These are phyloP conservation scores for Clarkia xantiana DNA, from an alignment of 345 rosid species.

Conservation along the genomic window DNA sequence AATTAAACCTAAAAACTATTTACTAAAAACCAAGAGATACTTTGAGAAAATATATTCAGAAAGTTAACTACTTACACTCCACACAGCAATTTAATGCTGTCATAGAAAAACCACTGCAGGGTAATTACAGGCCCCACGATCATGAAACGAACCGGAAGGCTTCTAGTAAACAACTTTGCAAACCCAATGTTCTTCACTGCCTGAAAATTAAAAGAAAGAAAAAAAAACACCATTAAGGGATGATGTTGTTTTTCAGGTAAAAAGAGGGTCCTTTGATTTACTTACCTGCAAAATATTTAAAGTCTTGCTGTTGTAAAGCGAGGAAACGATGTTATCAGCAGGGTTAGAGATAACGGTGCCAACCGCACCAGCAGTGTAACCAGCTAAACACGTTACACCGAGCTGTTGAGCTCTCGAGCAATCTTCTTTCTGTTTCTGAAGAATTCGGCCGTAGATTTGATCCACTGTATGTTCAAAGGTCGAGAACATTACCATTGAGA, in stretches of 20 bases:
- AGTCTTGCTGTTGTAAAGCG: conserved; percentile 45
- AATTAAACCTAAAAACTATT: no score
- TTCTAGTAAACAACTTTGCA: conserved; percentile 38
- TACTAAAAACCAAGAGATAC: no score
- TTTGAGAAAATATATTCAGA: background rate
- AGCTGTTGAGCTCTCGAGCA: conserved; percentile 37
- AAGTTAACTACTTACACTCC: conserved; percentile 42
- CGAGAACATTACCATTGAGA: conserved; percentile 44
- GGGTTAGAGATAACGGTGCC: conserved; percentile 47
- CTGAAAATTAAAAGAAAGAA: conserved; percentile 12
- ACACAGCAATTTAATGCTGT: conserved; percentile 37
- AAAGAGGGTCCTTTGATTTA: no score
- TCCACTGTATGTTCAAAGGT: conserved; percentile 41
- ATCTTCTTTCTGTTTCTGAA: conserved; percentile 28
- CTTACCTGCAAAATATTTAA: conserved; percentile 34
- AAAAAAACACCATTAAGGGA: background rate
- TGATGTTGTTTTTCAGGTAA: no score
- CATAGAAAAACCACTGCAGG: conserved; percentile 50
- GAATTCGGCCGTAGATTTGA: conserved; percentile 15
- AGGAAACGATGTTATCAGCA: conserved; percentile 38
- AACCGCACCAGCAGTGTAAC: conserved; percentile 34
- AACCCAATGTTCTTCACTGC: conserved; percentile 48
- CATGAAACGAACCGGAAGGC: conserved; percentile 49
- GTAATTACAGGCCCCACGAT: conserved; percentile 50
- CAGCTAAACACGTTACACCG: conserved; percentile 38